Evolutionary conservation across 371 early-diverging fungal species (phyloP), one percentile per base, ranked within the genome.

Genomic region (Rhizomucor pusillus): DNA sequence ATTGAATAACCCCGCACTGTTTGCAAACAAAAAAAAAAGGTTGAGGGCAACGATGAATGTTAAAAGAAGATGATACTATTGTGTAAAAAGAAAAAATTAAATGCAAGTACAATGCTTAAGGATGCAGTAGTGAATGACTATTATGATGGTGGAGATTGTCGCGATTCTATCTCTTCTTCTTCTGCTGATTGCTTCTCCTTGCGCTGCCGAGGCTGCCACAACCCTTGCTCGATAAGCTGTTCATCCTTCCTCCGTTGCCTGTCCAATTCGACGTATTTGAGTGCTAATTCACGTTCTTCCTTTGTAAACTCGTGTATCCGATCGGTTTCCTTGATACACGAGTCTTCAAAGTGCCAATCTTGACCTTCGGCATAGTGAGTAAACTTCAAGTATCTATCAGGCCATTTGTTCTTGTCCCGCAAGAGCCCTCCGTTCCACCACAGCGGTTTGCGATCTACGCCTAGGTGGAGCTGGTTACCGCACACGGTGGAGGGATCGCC

Each of bases 381-480:
- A 22, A 69, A 65, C 39, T 48, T 62, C 43, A 69, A 35, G 43
- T 69, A 69, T 13, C 69, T 56, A 13, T 65, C 63, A 0, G 56
- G 51, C 66, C 65, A 65, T 29, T 45, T 48, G 60, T 79, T 69
- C 39, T 79, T 79, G 47, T 79, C 74, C 11, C 76, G 65, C 16
- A 67, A 50, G 35, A 79, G 52, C 5, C 76, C 79, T 0, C 79
- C 79, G n/a, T 79, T 79, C 76, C 76, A 79, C 79, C 79, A 79
- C 14, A 69, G 44, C 1, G 76, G 79, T 14, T 61, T 45, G 20
- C 66, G 59, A 22, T 62, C 45, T 13, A 67, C 59, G 23, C 72
- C 79, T 34, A 67, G 47, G 41, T 79, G 81, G 24, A 83, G 59
- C 22, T 75, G 77, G 14, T 77, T 79, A 33, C 81, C 81, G 59